Evolutionary conservation across 2,329 filamentous ascomycete genomes (phyloP).

Genomic region (Coniochaeta prunicola): DNA sequence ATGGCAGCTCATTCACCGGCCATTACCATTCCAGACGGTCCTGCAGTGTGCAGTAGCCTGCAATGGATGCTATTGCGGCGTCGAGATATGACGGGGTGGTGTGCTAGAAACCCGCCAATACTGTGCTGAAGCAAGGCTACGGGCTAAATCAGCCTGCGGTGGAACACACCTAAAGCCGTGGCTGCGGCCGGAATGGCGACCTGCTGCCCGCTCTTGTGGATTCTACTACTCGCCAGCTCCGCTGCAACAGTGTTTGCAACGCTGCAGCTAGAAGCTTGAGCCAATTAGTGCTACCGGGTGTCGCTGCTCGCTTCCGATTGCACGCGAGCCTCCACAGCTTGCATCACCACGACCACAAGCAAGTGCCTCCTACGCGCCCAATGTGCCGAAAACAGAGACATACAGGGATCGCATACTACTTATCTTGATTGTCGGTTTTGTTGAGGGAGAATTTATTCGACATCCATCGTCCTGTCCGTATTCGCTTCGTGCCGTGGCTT

Average conservation of each 20-base stretch:
- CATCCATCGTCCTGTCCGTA: conserved; percentile 8
- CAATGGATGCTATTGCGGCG: neutral
- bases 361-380: conserved; percentile 46
- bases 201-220: conserved; percentile 10
- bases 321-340: conserved; percentile 18
- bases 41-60: conserved; percentile 1
- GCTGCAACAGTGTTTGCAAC: conserved; percentile 1
- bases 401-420: conserved; percentile 27
- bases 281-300: conserved; percentile 28
- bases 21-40: conserved; percentile 4
- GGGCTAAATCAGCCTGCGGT: conserved; percentile 19
- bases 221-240: neutral
- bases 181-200: conserved; percentile 26
- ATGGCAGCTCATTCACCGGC: conserved; percentile 13
- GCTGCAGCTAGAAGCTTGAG: neutral
- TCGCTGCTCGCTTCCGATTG: conserved; percentile 38
- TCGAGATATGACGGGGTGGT: neutral
- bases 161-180: conserved; percentile 18
- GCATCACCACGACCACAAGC: conserved; percentile 31
- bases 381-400: conserved; percentile 15
- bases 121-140: conserved; percentile 13
- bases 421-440: neutral
- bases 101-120: conserved; percentile 10
- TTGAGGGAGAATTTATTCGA: conserved; percentile 6
- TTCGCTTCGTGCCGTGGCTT: conserved; percentile 24